Conservation (phyloP, 306 rosid species). For the Cucurbita maxima region DNA sequence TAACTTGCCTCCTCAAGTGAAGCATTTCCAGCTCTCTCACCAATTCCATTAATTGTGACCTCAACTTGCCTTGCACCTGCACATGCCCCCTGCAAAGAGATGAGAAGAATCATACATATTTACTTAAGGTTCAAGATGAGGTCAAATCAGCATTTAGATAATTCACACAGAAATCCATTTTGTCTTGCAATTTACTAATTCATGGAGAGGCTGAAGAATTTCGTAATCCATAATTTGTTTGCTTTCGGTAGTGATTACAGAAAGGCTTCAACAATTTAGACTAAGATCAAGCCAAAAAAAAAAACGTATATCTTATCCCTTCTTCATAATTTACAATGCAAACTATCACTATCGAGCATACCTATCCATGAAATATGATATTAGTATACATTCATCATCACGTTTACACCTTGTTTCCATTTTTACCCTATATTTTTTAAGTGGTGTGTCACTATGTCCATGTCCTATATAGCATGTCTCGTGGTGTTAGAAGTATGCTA, state of each 20-base stretch:
- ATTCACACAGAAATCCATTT: background rate
- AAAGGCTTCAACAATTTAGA: background rate
- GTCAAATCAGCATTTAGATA: background rate
- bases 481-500: background rate
- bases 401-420: background rate
- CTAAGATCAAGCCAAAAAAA: background rate
- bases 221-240: background rate
- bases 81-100: conserved; percentile 67
- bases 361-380: background rate
- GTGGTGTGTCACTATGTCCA: background rate
- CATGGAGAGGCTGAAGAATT: background rate
- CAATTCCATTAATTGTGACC: conserved; percentile 94
- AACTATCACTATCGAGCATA: background rate
- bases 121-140: background rate
- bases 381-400: background rate
- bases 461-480: background rate
- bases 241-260: background rate
- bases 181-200: background rate
- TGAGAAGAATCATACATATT: background rate
- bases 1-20: conserved; percentile 74
- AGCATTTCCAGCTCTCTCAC: conserved; percentile 99
- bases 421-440: background rate
- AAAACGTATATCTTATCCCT: background rate
- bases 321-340: background rate
- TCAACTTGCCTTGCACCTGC: conserved; percentile 95